phyloP scores from a whole-genome alignment of 495 filamentous ascomycete species.

The Penicillium antarcticum region DNA sequence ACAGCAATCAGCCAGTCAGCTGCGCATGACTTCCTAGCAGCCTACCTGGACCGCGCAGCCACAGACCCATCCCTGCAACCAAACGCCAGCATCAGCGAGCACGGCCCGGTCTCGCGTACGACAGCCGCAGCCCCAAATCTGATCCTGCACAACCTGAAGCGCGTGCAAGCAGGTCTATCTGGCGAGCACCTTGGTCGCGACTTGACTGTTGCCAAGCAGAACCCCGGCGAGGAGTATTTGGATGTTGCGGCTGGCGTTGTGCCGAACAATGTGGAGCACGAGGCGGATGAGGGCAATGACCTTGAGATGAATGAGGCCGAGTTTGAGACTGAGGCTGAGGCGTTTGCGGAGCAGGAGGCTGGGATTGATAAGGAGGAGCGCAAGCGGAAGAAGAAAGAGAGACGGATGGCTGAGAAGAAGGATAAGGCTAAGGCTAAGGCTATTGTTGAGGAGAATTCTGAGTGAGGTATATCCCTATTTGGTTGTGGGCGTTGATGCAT shows the following conservation, averaged over 20 bases:
- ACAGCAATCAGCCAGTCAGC: conserved; percentile 45
- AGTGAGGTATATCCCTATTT: conserved; percentile 15
- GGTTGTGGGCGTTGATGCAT: conserved; percentile 28
- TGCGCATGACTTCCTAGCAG: conserved; percentile 54
- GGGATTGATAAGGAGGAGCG: conserved; percentile 46
- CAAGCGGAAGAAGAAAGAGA: conserved; percentile 51
- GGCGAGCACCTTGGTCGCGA: conserved; percentile 56
- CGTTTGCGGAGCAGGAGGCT: conserved; percentile 23
- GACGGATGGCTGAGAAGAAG: conserved; percentile 41
- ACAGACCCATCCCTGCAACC: conserved; percentile 63
- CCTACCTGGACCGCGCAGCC: conserved; percentile 54
- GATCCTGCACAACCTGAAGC: conserved; percentile 61
- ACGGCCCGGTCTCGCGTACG: conserved; percentile 53
- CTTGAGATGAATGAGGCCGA: conserved; percentile 26
- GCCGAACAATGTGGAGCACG: conserved; percentile 27
- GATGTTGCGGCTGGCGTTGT: conserved; percentile 21
- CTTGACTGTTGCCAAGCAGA: conserved; percentile 37
- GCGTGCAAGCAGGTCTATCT: conserved; percentile 61
- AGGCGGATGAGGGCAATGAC: conserved; percentile 21
- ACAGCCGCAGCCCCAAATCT: conserved; percentile 54
- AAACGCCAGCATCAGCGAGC: conserved; percentile 58
- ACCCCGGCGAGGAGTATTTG: conserved; percentile 29
- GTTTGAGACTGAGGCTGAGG: conserved; percentile 24
- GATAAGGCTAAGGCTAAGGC: conserved; percentile 33
- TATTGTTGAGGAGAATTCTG: conserved; percentile 17